A percentile compares a stretch with the other conserved stretches of the same genome.
Evolutionary conservation across 768 basidiomycete species (phyloP).

Genomic region (Boletellus ananas): DNA sequence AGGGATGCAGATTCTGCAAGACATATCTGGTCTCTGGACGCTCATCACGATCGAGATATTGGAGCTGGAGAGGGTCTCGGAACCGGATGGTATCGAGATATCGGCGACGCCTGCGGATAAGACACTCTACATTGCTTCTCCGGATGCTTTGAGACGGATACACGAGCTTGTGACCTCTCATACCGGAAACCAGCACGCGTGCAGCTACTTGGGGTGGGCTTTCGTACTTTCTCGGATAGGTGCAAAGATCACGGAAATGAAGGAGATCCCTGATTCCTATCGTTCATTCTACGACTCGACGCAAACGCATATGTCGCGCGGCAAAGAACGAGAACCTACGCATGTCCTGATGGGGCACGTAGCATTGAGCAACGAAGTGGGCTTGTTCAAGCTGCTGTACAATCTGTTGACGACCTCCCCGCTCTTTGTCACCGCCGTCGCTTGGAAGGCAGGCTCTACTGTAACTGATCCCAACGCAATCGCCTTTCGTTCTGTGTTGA

Average conservation of each 20-base stretch:
- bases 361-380: constrained; percentile 55
- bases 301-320: constrained; percentile 37
- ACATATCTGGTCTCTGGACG: constrained; percentile 74
- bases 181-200: constrained; percentile 59
- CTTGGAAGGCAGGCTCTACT: constrained; percentile 65
- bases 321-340: constrained; percentile 56
- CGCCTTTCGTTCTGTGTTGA: constrained; percentile 77
- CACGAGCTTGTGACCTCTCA: constrained; percentile 64
- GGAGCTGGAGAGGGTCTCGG: constrained; percentile 69
- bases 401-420: constrained; percentile 65
- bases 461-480: constrained; percentile 75
- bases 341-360: constrained; percentile 56
- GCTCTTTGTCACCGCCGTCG: constrained; percentile 68
- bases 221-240: constrained; percentile 70
- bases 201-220: constrained; percentile 80
- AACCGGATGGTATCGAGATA: constrained; percentile 48
- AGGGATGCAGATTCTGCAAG: constrained; percentile 58
- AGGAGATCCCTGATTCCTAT: constrained; percentile 54
- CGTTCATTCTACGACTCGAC: constrained; percentile 52
- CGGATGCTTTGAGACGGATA: constrained; percentile 58
- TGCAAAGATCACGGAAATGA: constrained; percentile 40
- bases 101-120: constrained; percentile 46
- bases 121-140: constrained; percentile 57
- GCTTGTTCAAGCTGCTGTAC: constrained; percentile 55
- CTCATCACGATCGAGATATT: constrained; percentile 74